Percentiles rank a stretch among this genome's conserved stretches.
These are phyloP conservation scores for Kwoniella heveanensis DNA, from an alignment of 768 basidiomycete species.

Conservation along the genomic window DNA sequence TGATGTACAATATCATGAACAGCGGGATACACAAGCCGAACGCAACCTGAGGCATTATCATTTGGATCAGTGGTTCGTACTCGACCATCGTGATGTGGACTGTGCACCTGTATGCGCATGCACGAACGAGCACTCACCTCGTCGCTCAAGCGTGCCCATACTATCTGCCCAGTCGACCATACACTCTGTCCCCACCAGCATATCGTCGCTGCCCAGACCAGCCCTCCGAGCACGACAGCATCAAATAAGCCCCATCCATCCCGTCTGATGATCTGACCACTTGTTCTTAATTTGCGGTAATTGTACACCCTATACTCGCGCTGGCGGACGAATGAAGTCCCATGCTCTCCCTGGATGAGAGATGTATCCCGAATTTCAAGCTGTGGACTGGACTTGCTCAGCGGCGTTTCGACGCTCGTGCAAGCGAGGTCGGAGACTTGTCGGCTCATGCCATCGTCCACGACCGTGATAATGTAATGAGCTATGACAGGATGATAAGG, in stretches of 20 bases:
- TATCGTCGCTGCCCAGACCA: neutral
- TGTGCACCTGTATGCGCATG: neutral
- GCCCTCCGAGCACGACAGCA: neutral
- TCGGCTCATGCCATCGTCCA: neutral
- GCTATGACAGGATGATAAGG: neutral
- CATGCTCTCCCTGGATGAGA: no score
- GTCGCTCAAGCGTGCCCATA: neutral
- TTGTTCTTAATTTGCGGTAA: conserved; percentile 4
- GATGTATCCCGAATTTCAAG: conserved; percentile 6
- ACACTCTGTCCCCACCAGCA: neutral
- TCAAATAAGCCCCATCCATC: conserved; percentile 34
- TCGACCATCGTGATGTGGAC: no score
- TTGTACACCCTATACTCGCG: conserved; percentile 39
- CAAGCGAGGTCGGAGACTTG: neutral
- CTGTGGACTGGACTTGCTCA: conserved; percentile 8
- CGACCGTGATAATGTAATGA: no score
- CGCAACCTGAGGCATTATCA: no score
- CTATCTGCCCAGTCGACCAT: neutral
- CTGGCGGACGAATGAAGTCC: conserved; percentile 5
- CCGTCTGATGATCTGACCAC: conserved; percentile 27
- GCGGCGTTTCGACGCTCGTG: neutral
- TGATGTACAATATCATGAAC: conserved; percentile 2
- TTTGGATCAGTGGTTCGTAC: no score
- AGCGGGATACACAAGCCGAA: neutral
- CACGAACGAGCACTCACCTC: neutral